Evolutionary conservation across 225 moss, liverwort and hornwort genomes (phyloP).

Genomic region (Thuidium tamariscinum): DNA sequence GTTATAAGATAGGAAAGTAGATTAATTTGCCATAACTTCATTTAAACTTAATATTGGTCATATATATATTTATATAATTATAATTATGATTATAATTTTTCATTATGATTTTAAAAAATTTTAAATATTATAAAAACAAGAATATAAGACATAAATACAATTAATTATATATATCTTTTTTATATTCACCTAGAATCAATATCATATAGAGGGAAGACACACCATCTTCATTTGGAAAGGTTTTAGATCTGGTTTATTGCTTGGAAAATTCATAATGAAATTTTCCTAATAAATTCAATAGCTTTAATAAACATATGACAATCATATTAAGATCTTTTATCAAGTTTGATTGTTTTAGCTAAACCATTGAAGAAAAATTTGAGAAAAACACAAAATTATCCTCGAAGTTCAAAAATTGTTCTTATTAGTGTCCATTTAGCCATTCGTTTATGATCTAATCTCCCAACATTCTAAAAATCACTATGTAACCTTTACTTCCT

Average conservation of each 20-base stretch:
- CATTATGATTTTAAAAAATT: too few relatives aligned
- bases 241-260: background rate
- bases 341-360: background rate
- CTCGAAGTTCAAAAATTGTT: fast-evolving
- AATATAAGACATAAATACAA: background rate
- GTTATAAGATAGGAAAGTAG: too few relatives aligned
- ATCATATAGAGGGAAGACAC: background rate
- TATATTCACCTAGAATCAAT: fast-evolving
- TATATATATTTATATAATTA: too few relatives aligned
- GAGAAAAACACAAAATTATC: background rate
- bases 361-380: background rate
- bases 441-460: background rate
- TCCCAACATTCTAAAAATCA: background rate
- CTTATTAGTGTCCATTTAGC: background rate
- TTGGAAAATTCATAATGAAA: background rate
- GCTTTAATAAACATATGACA: background rate
- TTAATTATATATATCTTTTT: background rate
- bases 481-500: fast-evolving
- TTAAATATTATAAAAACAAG: background rate
- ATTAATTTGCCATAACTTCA: too few relatives aligned
- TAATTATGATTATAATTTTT: too few relatives aligned
- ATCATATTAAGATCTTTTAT: background rate
- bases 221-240: background rate
- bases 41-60: too few relatives aligned
- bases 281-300: too few relatives aligned